Evolutionary conservation across 768 basidiomycete genomes (phyloP).

Genomic region (Mycena leptocephala): DNA sequence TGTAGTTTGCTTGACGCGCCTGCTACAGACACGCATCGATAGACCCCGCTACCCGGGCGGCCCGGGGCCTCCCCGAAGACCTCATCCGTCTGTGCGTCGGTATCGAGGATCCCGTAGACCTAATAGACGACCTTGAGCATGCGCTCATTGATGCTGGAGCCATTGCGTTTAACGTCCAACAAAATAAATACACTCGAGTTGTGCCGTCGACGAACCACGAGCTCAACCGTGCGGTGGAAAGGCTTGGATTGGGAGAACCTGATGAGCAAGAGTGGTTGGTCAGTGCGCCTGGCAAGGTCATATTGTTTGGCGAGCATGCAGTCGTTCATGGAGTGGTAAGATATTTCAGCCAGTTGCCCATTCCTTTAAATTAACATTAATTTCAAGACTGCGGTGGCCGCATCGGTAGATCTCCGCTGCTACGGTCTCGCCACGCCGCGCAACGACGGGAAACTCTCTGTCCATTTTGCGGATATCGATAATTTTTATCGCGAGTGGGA

Average conservation of each 20-base stretch:
- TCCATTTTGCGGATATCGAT: constrained; percentile 87
- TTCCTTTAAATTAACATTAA: constrained; percentile 25
- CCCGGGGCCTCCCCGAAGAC: constrained; percentile 97
- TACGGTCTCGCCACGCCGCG: constrained; percentile 89
- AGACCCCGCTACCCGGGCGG: constrained; percentile 95
- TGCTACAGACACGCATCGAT: constrained; percentile 92
- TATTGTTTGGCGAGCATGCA: constrained; percentile 98
- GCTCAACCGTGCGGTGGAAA: constrained; percentile 78
- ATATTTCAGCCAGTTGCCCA: constrained; percentile 38
- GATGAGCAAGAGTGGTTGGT: constrained; percentile 83
- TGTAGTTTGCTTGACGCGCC: not conserved
- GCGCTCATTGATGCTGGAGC: constrained; percentile 95
- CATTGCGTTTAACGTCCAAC: constrained; percentile 71
- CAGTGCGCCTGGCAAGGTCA: constrained; percentile 97
- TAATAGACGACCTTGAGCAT: constrained; percentile 95
- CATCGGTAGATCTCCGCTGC: constrained; percentile 95
- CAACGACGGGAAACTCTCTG: constrained; percentile 78
- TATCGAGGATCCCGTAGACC: constrained; percentile 94
- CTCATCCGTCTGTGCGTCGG: constrained; percentile 98
- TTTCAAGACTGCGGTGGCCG: constrained; percentile 91
- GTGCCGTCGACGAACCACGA: constrained; percentile 52
- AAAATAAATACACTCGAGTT: constrained; percentile 66
- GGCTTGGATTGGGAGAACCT: constrained; percentile 64
- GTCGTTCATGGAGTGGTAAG: constrained; percentile 97
- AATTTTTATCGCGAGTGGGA: constrained; percentile 89